Evolutionary conservation across 1,284 basidiomycete genomes (phyloP).

Genomic region (Cerrena zonata): DNA sequence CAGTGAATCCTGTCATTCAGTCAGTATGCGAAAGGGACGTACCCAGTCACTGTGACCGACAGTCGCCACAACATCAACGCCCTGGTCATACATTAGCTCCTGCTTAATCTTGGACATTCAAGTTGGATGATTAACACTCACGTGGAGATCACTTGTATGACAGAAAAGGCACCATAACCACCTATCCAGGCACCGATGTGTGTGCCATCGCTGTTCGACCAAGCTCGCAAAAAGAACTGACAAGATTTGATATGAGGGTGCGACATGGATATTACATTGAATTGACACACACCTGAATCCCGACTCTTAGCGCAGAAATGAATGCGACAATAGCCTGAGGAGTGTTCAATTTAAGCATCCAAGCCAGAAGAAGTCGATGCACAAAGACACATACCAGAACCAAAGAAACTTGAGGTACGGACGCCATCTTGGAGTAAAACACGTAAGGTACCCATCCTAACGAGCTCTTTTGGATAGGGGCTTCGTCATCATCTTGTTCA

Average conservation of each 20-base stretch:
- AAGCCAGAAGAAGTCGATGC: too few relatives aligned
- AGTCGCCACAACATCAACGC: neutral
- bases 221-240: neutral
- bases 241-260: too few relatives aligned
- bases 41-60: neutral
- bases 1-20: too few relatives aligned
- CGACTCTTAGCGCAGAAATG: too few relatives aligned
- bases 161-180: neutral
- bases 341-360: too few relatives aligned
- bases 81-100: too few relatives aligned
- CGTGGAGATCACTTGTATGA: neutral
- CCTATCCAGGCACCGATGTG: neutral
- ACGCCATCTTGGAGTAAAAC: neutral
- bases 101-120: too few relatives aligned
- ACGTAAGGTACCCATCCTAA: neutral
- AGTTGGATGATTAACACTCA: too few relatives aligned
- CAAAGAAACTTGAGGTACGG: neutral
- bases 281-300: too few relatives aligned
- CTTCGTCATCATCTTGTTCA: neutral
- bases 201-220: neutral
- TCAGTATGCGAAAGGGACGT: too few relatives aligned
- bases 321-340: too few relatives aligned
- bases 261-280: too few relatives aligned
- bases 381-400: neutral
- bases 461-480: neutral